Conservation (phyloP, 2,329 filamentous ascomycete genomes). For the Xylaria sp. region DNA sequence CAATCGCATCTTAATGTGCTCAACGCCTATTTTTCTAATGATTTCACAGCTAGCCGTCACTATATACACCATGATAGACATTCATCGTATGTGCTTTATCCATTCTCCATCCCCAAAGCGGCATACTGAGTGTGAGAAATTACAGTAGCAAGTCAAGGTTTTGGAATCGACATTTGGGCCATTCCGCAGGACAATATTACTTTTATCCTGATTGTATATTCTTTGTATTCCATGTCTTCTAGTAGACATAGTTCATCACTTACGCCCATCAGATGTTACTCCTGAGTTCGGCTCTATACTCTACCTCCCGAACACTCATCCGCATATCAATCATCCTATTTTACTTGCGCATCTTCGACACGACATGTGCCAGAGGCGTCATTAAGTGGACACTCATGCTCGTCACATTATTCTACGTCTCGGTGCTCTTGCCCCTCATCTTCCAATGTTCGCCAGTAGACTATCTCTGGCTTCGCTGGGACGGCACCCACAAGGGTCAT, state of each 20-base stretch:
- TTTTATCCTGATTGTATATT: conserved; percentile 18
- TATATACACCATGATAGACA: conserved; percentile 1
- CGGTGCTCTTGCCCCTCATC: conserved; percentile 15
- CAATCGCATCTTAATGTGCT: too few species aligned
- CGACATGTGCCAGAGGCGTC: neutral
- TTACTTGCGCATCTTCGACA: conserved; percentile 27
- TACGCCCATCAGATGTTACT: conserved; percentile 1
- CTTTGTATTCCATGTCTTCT: neutral
- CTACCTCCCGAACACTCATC: conserved; percentile 10
- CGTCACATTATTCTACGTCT: neutral
- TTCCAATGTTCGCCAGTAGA: conserved; percentile 28
- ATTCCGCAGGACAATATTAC: conserved; percentile 28
- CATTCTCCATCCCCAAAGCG: neutral
- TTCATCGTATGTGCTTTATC: conserved; percentile 13
- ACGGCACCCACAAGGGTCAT: conserved; percentile 17
- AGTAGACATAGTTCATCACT: conserved; percentile 1
- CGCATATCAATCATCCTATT: conserved; percentile 33
- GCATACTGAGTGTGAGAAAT: conserved; percentile 1
- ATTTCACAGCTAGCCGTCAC: neutral
- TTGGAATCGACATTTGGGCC: conserved; percentile 29
- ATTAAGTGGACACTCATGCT: conserved; percentile 23
- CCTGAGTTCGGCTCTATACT: conserved; percentile 5
- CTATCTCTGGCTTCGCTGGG: conserved; percentile 26
- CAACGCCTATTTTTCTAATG: conserved; percentile 11
- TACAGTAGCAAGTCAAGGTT: conserved; percentile 15